These are phyloP conservation scores for Plantago rigida DNA, from an alignment of 305 asterid genomes.

Conservation along the genomic window DNA sequence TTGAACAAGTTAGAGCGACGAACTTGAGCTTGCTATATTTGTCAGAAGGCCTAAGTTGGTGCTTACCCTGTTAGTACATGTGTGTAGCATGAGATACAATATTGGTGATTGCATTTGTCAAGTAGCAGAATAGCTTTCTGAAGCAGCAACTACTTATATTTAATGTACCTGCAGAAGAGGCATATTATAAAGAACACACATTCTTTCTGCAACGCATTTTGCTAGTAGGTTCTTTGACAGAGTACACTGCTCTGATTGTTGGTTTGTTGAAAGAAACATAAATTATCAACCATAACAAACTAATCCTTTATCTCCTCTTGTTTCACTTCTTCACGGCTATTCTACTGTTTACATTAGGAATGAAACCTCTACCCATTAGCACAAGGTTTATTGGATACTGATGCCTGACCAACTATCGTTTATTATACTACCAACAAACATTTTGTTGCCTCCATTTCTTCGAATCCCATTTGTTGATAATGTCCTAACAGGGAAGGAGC, in stretches of 20 bases:
- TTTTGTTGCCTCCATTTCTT: conserved; percentile 11
- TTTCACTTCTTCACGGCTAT: neutral
- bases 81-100: neutral
- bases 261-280: neutral
- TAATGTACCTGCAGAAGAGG: neutral
- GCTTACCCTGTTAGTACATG: neutral
- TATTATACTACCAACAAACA: neutral
- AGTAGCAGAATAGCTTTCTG: too few species aligned
- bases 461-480: conserved; percentile 1
- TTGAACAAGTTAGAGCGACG: neutral
- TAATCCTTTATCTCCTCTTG: neutral
- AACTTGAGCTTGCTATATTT: too few species aligned
- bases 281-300: neutral
- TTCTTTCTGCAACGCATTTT: neutral
- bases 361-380: neutral
- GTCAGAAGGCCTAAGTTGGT: neutral
- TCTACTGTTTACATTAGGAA: neutral
- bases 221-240: neutral
- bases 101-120: too few species aligned
- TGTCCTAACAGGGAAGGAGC: conserved; percentile 31
- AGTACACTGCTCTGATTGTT: neutral
- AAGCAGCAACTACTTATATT: neutral
- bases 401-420: neutral
- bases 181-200: neutral
- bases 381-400: neutral